These are phyloP conservation scores for Coprinopsis sp. DNA, from an alignment of 768 basidiomycete species.

Conservation along the genomic window DNA sequence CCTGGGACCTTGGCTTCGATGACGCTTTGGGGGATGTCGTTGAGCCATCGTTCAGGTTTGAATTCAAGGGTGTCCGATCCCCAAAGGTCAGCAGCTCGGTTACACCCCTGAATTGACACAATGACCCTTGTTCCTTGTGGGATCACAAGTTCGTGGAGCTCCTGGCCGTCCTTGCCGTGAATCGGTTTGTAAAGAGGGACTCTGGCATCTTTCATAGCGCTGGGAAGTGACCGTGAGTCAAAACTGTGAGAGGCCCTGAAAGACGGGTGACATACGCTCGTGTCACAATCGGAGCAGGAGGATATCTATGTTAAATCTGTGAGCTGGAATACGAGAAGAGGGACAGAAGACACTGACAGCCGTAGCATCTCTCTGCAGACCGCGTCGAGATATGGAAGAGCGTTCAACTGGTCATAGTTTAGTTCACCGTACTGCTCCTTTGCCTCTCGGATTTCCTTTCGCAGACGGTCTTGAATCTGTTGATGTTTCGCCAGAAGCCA, in stretches of 20 bases:
- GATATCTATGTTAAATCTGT: constrained; percentile 1
- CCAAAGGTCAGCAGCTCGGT: constrained; percentile 34
- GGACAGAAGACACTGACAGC: constrained; percentile 21
- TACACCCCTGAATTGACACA: constrained; percentile 32
- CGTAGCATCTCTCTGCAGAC: constrained; percentile 38
- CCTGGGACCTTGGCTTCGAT: constrained; percentile 14
- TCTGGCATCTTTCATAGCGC: constrained; percentile 17
- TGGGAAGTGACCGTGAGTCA: constrained; percentile 1
- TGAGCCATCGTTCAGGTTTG: constrained; percentile 41
- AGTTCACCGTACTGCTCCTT: constrained; percentile 20
- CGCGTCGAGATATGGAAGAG: constrained; percentile 36
- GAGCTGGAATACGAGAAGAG: not conserved
- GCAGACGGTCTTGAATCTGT: constrained; percentile 34
- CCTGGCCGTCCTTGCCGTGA: constrained; percentile 29
- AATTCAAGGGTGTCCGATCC: constrained; percentile 37
- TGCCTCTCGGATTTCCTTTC: constrained; percentile 32
- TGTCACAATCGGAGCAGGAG: not conserved
- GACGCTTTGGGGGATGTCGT: constrained; percentile 28
- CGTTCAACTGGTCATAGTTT: constrained; percentile 32
- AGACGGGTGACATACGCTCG: constrained; percentile 7
- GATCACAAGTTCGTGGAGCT: constrained; percentile 32
- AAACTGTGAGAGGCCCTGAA: not conserved
- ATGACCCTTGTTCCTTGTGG: constrained; percentile 38
- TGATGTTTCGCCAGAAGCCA: constrained; percentile 28
- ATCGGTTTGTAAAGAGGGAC: constrained; percentile 45